A percentile compares a stretch with the other conserved stretches of the same genome.
Conservation (phyloP, 2,329 filamentous ascomycete genomes). For the Chaetoscypha palmicola region DNA sequence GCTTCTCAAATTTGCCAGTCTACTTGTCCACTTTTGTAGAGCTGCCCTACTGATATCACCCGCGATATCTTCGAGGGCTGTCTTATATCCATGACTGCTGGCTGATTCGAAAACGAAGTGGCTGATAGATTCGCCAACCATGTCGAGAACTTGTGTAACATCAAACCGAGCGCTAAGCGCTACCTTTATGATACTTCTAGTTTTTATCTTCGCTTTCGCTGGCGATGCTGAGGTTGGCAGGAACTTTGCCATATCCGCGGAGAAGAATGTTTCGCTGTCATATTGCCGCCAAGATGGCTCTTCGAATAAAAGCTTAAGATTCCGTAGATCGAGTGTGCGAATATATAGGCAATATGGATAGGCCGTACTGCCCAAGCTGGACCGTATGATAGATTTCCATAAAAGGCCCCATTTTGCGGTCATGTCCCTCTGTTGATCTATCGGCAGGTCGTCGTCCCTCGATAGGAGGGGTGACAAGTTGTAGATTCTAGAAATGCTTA, state of each 20-base stretch:
- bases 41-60: conserved; percentile 44
- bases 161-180: conserved; percentile 28
- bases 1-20: conserved; percentile 49
- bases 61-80: conserved; percentile 51
- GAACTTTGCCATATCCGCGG: conserved; percentile 32
- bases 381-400: conserved; percentile 63
- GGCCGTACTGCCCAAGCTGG: conserved; percentile 53
- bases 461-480: neutral
- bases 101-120: conserved; percentile 39
- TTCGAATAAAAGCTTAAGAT: conserved; percentile 53
- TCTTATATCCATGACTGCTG: conserved; percentile 36
- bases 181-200: conserved; percentile 16
- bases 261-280: conserved; percentile 35
- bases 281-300: conserved; percentile 29
- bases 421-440: conserved; percentile 14
- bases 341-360: conserved; percentile 67
- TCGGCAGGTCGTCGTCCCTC: conserved; percentile 8
- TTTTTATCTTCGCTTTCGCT: conserved; percentile 18
- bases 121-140: conserved; percentile 51
- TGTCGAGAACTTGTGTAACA: conserved; percentile 33
- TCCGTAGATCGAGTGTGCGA: conserved; percentile 54
- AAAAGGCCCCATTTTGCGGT: conserved; percentile 50
- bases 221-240: conserved; percentile 29
- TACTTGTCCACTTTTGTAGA: conserved; percentile 52
- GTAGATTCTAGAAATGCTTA: conserved; percentile 26